phyloP scores from a whole-genome alignment of 257 asterid genomes.

The Scutellaria baicalensis region DNA sequence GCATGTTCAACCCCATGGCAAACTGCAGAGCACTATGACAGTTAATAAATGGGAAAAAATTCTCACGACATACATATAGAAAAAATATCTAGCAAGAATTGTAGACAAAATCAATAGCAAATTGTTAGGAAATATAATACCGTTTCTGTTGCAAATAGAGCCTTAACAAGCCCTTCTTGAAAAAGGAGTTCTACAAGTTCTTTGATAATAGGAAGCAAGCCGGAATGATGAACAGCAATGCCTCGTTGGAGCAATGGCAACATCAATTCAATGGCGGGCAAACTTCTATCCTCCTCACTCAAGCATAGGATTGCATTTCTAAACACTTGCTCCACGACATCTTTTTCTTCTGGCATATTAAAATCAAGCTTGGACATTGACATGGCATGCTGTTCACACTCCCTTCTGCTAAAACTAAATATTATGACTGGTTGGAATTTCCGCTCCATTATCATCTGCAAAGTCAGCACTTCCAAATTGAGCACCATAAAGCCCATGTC shows the following conservation, averaged over 20 bases:
- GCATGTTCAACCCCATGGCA: conserved; percentile 99
- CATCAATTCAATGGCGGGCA: conserved; percentile 96
- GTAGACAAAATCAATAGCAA: background rate
- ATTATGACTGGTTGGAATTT: conserved; percentile 96
- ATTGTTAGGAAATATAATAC: conserved; percentile 30
- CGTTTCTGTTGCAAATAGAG: conserved; percentile 97
- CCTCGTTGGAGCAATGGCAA: conserved; percentile 96
- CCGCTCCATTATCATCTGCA: conserved; percentile 97
- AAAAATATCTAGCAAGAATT: background rate
- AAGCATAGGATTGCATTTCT: conserved; percentile 72
- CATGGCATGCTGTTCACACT: conserved; percentile 98
- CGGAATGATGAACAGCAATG: conserved; percentile 98
- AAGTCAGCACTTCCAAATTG: conserved; percentile 14
- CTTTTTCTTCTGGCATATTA: conserved; percentile 82
- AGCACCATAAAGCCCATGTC: background rate
- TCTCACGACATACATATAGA: background rate
- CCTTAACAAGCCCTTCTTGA: conserved; percentile 99
- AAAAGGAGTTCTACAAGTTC: conserved; percentile 96
- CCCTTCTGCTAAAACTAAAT: conserved; percentile 97
- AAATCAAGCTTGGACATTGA: conserved; percentile 96
- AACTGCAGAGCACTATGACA: conserved; percentile 38
- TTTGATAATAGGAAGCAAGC: conserved; percentile 92
- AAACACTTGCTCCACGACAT: conserved; percentile 79
- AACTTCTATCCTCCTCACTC: conserved; percentile 85
- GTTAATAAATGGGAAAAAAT: background rate